Percentiles rank a stretch among this genome's conserved stretches.
Conservation (phyloP, 768 basidiomycete species). For the Filobasidium wieringae region DNA sequence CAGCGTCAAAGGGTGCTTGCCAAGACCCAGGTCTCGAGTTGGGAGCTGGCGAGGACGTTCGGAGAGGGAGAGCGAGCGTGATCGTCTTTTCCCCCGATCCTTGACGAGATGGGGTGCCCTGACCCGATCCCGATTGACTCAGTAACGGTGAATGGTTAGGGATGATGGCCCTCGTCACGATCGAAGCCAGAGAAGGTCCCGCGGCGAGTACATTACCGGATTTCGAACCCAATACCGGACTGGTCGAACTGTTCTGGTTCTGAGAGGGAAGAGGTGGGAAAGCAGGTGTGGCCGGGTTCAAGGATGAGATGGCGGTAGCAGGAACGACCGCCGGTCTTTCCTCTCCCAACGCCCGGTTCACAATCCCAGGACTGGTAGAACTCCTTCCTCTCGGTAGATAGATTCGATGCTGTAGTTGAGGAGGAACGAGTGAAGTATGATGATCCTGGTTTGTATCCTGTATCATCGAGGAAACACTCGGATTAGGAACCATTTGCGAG, state of each 20-base stretch:
- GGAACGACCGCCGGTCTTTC: not conserved
- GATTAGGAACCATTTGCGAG: not conserved
- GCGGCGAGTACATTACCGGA: not conserved
- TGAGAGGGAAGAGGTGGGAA: constrained; percentile 34
- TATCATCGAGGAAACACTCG: not conserved
- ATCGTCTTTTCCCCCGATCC: not conserved
- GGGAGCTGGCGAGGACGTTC: not conserved
- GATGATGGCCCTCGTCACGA: constrained; percentile 35
- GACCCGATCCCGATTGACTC: not conserved
- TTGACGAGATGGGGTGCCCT: not conserved
- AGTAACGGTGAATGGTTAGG: constrained; percentile 5
- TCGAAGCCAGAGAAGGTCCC: constrained; percentile 34
- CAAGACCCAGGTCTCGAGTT: constrained; percentile 1
- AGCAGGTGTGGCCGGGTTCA: constrained; percentile 16
- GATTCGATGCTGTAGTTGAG: constrained; percentile 37
- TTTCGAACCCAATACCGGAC: not conserved
- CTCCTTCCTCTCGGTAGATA: constrained; percentile 24
- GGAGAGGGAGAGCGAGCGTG: not conserved
- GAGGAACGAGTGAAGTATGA: constrained; percentile 34
- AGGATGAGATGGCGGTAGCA: not conserved
- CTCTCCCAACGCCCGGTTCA: not conserved
- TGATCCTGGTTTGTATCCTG: constrained; percentile 8
- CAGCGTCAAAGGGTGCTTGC: not conserved
- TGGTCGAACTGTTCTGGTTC: not conserved
- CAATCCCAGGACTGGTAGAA: constrained; percentile 16